Evolutionary conservation across 108 stramenopile genomes (phyloP), one percentile per base, ranked within the genome.

Genomic region (Pseudonitzschia multistriata): DNA sequence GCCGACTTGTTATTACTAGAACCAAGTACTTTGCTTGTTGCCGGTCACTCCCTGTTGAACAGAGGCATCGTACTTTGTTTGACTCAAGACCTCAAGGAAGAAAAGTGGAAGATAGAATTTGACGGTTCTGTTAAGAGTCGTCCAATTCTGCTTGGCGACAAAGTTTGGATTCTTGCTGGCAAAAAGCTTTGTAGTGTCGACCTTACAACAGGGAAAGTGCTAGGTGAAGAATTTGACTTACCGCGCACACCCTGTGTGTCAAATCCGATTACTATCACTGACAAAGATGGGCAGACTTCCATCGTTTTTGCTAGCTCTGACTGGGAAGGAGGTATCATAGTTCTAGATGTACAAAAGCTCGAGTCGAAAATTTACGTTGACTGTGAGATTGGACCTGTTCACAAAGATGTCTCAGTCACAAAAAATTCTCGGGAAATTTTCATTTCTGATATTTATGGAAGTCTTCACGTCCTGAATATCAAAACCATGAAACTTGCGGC

Each of bases 261-360:
- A 13, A 62, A 62, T 40, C 53, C 54, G 19, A 39, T 57, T 36
- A 6, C 24, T 17, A 49, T 62, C 25, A 1, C 11, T 25, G 35
- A 2, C 50, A 21, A 70, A 31, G 45, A 60, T 55, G 48, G 62
- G 28, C 21, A 27, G 22, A 50, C 57, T n/a, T 45, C 35, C 11
- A 39, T 62, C 5, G 53, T 28, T 14, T 77, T 57, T 30, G 69
- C 69, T 14, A 64, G 62, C 37, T 72, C 68, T n/a, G 73, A 73
- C 49, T 79, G 73, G 72, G 78, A 79, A n/a, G 68, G 48, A 31
- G 71, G 78, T 15, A 29, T 78, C 6, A 25, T 68, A 21, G 47
- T 74, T 28, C 49, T 79, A 6, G 40, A 55, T 22, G 15, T 14
- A 8, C 10, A 34, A 35, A 31, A 25, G 1, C 0, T 52, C 3